Percentiles rank a stretch among this genome's conserved stretches.
Evolutionary conservation across 108 stramenopile species (phyloP).

Genomic region (Pinguiococcus pyrenoidosus): DNA sequence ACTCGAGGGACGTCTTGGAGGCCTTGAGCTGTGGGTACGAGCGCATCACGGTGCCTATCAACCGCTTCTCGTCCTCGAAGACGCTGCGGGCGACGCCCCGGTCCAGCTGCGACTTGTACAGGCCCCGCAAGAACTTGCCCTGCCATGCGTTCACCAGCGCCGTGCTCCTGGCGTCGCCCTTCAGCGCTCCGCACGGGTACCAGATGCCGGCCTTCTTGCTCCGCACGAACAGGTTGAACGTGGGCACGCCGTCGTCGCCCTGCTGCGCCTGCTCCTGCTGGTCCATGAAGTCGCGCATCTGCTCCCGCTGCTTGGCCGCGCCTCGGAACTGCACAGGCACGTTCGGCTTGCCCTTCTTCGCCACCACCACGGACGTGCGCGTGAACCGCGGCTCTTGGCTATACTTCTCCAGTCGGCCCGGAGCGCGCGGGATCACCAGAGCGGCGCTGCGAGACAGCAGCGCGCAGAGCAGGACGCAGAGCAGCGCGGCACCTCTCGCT

Average conservation of each 20-base stretch:
- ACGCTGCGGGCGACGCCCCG: conserved; percentile 52
- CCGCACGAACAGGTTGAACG: conserved; percentile 65
- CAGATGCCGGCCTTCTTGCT: conserved; percentile 57
- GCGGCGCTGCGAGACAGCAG: too few relatives aligned
- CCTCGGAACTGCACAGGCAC: conserved; percentile 58
- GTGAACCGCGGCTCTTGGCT: too few relatives aligned
- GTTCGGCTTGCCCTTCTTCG: conserved; percentile 68
- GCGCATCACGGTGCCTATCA: conserved; percentile 51
- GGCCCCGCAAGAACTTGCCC: conserved; percentile 43
- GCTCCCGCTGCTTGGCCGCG: conserved; percentile 49
- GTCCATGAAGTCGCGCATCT: conserved; percentile 48
- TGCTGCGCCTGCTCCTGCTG: conserved; percentile 51
- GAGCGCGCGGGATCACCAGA: too few relatives aligned
- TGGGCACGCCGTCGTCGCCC: conserved; percentile 62
- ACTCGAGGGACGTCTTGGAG: conserved; percentile 50
- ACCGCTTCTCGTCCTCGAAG: conserved; percentile 38
- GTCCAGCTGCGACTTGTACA: conserved; percentile 69
- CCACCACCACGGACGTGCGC: too few relatives aligned
- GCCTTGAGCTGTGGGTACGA: conserved; percentile 59
- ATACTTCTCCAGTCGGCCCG: too few relatives aligned
- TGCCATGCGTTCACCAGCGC: too few relatives aligned
- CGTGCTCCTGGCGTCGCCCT: conserved; percentile 64
- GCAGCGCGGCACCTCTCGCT: too few relatives aligned
- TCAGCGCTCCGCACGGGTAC: conserved; percentile 76
- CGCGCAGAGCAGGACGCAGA: too few relatives aligned